Evolutionary conservation across 179 eudicot species (phyloP), one percentile per base, ranked within the genome.

Genomic region (Corrigiola litoralis): DNA sequence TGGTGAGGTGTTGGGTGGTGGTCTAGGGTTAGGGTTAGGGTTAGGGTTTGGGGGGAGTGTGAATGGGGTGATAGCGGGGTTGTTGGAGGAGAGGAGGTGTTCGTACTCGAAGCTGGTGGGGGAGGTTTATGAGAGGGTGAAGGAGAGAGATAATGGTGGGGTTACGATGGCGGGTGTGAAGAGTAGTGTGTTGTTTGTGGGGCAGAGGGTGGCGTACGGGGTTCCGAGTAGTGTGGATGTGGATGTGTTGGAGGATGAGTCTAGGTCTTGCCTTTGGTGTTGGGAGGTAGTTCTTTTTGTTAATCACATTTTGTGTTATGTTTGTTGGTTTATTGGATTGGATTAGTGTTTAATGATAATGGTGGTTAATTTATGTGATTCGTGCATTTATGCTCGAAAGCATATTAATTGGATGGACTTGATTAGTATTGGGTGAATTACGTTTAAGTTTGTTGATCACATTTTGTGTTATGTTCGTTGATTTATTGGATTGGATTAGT

Each of bases 191-290:
- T 49, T 90, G 67, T 57, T 61, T 37, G 75, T 83, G 53, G 99
- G 99, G 18, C 96, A 89, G 78, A 83, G 98, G 65, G 65, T 64
- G 46, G 64, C 66, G 5, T 92, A 92, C 51, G 96, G 98, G 3
- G 77, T 87, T 32, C 67, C 70, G n/a, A n/a, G n/a, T 0, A 69
- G 71, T 62, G 78, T 69, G 2, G 91, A 85, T 66, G 89, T 82
- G 34, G 95, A 92, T 79, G 83, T 88, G 59, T 75, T 95, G 54
- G 96, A 95, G 70, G 97, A 95, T 67, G 95, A 87, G 58, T 67
- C 75, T 8, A 83, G 72, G 60, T 72, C 83, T 36, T 82, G 83
- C 47, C 86, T 91, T 23, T 88, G 99, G 99, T 95, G 92, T 65
- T 91, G 99, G 99, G 47, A 64, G 68, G 68, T 64, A 25, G 31